Base-by-base conservation (phyloP, 257 asterid genomes). In the Solanum paucissectum region DNA sequence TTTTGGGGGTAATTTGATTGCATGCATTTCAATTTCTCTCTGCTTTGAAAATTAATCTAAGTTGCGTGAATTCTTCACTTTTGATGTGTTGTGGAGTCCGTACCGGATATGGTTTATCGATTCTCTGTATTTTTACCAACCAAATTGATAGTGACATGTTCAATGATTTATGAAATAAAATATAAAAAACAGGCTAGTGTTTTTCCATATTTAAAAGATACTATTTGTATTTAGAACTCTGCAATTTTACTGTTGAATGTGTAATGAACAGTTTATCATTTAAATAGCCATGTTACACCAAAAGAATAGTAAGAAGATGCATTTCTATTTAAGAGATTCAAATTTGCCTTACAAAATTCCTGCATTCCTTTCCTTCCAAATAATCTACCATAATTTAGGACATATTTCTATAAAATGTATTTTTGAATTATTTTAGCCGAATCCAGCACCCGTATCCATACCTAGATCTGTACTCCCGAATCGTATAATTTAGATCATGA, bases 1-100 rank as follows among this genome's bases (percentile, higher is more conserved):
- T 88, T 89, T 29, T 29, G 32, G 32, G 55, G 90, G 88, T 85
- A 32, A 23, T 44, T 38, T 85, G 10, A 82, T 82, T 81, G 85
- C 85, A 46, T 77, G 69, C 88, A 49, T 44, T 27, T 77, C 58
- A 20, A 32, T 7, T 69, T 46, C 81, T 66, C 68, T 66, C 14
- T 29, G 32, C 32, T 29, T 29, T 29, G 32, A 29, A 29, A 29
- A 29, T 29, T 29, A 29, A 29, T 29, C 32, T 29, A 66, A 25
- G 73, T 25, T 66, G 73, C 0, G 18, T 9, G 18, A 36, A 66
- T 20, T 66, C 36, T 66, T 25, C 36, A 66, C 34, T 12, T 12
- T 10, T 12, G 52, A 29, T 29, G 32, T 29, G 32, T 29, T 60
- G 33, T 23, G 71, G 14, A n/a, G 11, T n/a, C 7, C 2, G 16